Conservation (phyloP, 2,329 filamentous ascomycete species). For the Trichoderma sp. region DNA sequence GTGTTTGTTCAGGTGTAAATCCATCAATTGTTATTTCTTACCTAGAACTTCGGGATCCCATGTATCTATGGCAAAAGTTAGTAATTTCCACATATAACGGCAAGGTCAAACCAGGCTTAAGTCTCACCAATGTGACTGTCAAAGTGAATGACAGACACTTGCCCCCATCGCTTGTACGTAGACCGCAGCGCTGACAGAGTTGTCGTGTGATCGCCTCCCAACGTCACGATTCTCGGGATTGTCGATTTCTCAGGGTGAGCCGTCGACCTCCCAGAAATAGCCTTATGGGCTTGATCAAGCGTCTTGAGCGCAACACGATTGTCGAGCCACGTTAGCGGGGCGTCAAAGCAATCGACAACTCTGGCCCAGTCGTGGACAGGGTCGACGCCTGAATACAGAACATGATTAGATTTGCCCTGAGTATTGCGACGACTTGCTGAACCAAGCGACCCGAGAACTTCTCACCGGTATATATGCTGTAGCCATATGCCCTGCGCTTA, state of each 20-base stretch:
- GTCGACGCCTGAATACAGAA: slow-evolving; percentile 18
- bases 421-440: too few relatives aligned
- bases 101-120: background rate
- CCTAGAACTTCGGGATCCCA: slow-evolving; percentile 25
- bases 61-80: slow-evolving; percentile 19
- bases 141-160: slow-evolving; percentile 67
- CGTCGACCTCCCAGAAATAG: slow-evolving; percentile 21
- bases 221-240: slow-evolving; percentile 48
- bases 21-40: background rate
- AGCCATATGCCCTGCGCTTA: slow-evolving; percentile 48
- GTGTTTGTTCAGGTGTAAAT: background rate
- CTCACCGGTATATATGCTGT: slow-evolving; percentile 25
- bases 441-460: background rate
- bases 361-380: slow-evolving; percentile 56
- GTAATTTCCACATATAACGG: background rate
- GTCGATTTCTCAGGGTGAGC: slow-evolving; percentile 18
- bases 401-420: too few relatives aligned
- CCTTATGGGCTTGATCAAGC: slow-evolving; percentile 24
- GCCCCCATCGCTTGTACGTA: slow-evolving; percentile 56
- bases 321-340: slow-evolving; percentile 25
- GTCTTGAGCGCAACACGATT: slow-evolving; percentile 26
- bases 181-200: slow-evolving; percentile 64
- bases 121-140: slow-evolving; percentile 51
- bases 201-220: slow-evolving; percentile 70
- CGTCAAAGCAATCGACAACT: slow-evolving; percentile 78